A percentile compares a stretch with the other conserved stretches of the same genome.
These are phyloP conservation scores for Yarrowia sp. DNA, from an alignment of 805 yeast species.

Conservation along the genomic window DNA sequence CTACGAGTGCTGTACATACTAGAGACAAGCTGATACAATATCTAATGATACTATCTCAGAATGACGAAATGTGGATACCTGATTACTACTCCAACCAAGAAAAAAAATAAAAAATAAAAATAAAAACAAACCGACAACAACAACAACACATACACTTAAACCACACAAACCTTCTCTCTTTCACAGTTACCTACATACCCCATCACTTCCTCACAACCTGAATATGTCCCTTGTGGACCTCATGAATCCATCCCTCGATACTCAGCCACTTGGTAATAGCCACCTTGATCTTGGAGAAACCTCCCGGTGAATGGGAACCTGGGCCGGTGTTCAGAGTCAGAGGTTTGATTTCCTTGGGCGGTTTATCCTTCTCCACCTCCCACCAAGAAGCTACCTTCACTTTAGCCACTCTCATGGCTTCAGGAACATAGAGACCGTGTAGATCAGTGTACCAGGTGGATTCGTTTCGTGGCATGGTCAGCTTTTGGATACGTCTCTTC, in stretches of 20 bases:
- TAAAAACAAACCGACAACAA: too few relatives aligned
- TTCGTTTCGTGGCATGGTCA: constrained; percentile 8
- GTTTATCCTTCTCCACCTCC: constrained; percentile 11
- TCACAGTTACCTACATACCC: too few relatives aligned
- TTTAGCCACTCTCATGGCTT: constrained; percentile 5
- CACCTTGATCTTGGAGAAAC: constrained; percentile 14
- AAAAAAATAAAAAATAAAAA: too few relatives aligned
- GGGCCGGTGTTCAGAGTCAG: constrained; percentile 6
- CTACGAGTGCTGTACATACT: too few relatives aligned
- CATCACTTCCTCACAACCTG: constrained; percentile 13
- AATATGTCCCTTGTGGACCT: constrained; percentile 22
- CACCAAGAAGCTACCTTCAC: constrained; percentile 15
- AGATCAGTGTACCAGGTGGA: constrained; percentile 12
- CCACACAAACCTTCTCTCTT: too few relatives aligned
- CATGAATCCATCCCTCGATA: constrained; percentile 14
- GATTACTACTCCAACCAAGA: too few relatives aligned
- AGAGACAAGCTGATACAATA: too few relatives aligned
- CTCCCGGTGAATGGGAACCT: constrained; percentile 1
- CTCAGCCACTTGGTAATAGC: constrained; percentile 4
- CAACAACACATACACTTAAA: too few relatives aligned
- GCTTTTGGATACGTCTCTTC: constrained; percentile 1
- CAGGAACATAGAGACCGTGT: constrained; percentile 3
- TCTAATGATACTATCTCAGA: too few relatives aligned
- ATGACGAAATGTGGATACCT: too few relatives aligned
- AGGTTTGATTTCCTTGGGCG: background rate